Base-by-base conservation (phyloP, 2,329 filamentous ascomycete species). In the Arthrobotrys musiformis region DNA sequence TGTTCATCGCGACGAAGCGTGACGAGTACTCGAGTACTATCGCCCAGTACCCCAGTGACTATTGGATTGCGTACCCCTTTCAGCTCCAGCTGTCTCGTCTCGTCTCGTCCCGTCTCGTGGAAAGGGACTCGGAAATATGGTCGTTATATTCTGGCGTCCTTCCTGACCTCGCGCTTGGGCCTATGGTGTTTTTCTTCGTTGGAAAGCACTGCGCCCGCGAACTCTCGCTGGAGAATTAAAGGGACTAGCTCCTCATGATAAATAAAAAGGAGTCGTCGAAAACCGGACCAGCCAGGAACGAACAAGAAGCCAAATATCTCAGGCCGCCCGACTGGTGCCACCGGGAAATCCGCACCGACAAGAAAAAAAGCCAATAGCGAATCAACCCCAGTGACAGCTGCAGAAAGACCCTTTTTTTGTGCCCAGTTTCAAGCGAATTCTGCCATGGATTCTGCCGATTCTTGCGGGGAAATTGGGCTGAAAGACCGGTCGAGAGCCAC, bases 351-450 rank as follows among this genome's bases (percentile, higher is more conserved):
- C 60, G 60, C 68, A 56, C 64, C 52, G 50, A 69, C 37, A 69
- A 35, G n/a, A 35, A 58, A 42, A 48, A 56, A 15, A 56, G 17
- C n/a, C n/a, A n/a, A n/a, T n/a, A n/a, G n/a, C n/a, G n/a, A n/a
- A n/a, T n/a, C n/a, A n/a, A 15, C 13, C 26, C 24, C 40, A 60
- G 64, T 37, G 30, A 60, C 37, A 60, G 24, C 40, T 52, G 58
- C 54, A 44, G 13, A 44, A 35, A 24, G 42, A 26, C 15, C 11
- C 56, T 15, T 30, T 56, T 24, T 56, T 58, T 37, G 6, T 28
- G 70, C 70, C 60, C 56, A 61, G 70, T 69, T 64, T 44, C 70
- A 63, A 63, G 70, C 70, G 70, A 75, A 56, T 75, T 73, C 33
- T 68, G 63, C 40, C 62, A 62, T 63, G 70, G 67, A 54, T 75